Base-by-base conservation (phyloP, 202 grass and related monocot genomes). In the Sporobolus alterniflorus region DNA sequence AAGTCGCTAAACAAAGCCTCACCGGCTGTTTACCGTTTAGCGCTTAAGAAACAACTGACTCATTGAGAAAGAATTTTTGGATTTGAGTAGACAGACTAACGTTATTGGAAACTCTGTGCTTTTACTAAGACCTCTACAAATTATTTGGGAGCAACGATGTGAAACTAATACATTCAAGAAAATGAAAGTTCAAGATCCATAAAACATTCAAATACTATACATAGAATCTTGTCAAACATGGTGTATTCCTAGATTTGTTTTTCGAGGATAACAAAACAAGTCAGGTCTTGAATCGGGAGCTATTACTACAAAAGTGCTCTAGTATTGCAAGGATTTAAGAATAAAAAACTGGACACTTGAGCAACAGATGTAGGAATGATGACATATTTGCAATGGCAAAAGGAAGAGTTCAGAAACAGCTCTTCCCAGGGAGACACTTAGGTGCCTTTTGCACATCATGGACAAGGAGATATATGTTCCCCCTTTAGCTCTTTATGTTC, bases 181-280 rank as follows among this genome's bases (percentile, higher is more conserved):
- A 42, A 55, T 40, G 64, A 77, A 77, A 1, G 6, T 21, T 49
- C 62, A 21, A 68, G 52, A 51, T n/a, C 39, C 3, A 67, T 41
- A 55, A 21, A 68, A 42, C 33, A 79, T 69, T 63, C n/a, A 55
- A 64, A 68, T 32, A 0, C 17, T 70, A 43, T 72, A 55, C 17
- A 66, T 56, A 44, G 7, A 64, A 28, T 20, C 43, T 63, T 51
- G 43, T 42, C 51, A 78, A 71, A 78, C 42, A 50, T 52, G 32
- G 26, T 49, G 24, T 29, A 16, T 29, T 67, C 39, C 6, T 11
- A 67, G 6, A 7, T 60, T 84, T 32, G 22, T 5, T 73, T 86
- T 41, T 46, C 13, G 41, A 86, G 44, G 20, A 22, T 14, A 85
- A 62, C 6, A 52, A 73, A 73, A 54, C 13, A 79, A 26, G 32